A percentile compares a stretch with the other conserved stretches of the same genome.
Conservation (phyloP, 768 basidiomycete genomes). For the Hortiboletus campestris region DNA sequence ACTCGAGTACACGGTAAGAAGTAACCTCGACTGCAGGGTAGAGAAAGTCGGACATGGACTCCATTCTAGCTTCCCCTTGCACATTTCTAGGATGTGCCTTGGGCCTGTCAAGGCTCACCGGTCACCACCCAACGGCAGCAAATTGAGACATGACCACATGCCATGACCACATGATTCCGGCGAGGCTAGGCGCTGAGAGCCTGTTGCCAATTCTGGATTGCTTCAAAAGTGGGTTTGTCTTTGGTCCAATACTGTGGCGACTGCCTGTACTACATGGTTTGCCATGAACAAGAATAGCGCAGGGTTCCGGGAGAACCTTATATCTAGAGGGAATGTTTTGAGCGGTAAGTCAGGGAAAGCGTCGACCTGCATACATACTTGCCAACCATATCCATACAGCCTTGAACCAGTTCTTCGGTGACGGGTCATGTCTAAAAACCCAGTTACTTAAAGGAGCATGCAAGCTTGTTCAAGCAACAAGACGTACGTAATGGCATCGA, state of each 20-base stretch:
- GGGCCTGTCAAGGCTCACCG: not conserved
- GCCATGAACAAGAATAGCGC: no score
- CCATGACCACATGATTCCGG: no score
- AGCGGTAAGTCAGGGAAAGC: not conserved
- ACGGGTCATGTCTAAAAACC: slow-evolving; percentile 10
- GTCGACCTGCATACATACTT: slow-evolving; percentile 6
- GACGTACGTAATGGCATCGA: slow-evolving; percentile 24
- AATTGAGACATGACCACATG: not conserved
- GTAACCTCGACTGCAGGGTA: not conserved
- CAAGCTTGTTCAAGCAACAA: slow-evolving; percentile 39
- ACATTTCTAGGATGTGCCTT: not conserved
- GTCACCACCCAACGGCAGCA: no score
- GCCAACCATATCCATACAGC: slow-evolving; percentile 21
- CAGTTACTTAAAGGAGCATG: slow-evolving; percentile 45
- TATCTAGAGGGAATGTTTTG: slow-evolving; percentile 9
- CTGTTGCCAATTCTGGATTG: not conserved
- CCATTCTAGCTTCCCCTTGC: not conserved
- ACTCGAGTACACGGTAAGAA: not conserved
- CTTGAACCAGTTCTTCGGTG: slow-evolving; percentile 20
- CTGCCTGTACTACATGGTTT: not conserved
- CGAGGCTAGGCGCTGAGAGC: not conserved
- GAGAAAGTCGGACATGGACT: not conserved
- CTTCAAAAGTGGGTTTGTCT: not conserved
- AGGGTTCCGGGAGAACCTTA: not conserved
- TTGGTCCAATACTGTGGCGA: not conserved